Percentiles rank a stretch among this genome's conserved stretches.
Evolutionary conservation across 495 filamentous ascomycete species (phyloP).

Genomic region (Penicillium soppii): DNA sequence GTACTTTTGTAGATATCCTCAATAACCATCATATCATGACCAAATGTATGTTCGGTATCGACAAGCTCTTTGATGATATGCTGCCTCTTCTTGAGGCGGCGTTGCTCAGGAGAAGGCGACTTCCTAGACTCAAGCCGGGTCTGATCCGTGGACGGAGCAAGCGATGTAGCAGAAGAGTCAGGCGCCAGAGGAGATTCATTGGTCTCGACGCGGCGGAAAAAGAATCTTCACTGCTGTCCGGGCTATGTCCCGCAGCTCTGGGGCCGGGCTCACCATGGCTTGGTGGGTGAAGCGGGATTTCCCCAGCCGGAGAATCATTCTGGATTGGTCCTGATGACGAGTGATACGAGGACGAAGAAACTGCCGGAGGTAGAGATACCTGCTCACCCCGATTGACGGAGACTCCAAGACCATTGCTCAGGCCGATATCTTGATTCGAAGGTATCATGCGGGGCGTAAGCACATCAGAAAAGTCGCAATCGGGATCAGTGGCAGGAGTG

Average conservation of each 20-base stretch:
- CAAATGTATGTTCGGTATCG: slow-evolving; percentile 84
- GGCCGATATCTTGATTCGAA: slow-evolving; percentile 7
- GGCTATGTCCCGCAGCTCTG: slow-evolving; percentile 60
- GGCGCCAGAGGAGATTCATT: slow-evolving; percentile 37
- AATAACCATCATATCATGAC: slow-evolving; percentile 91
- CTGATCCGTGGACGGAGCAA: slow-evolving; percentile 34
- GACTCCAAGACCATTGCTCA: slow-evolving; percentile 31
- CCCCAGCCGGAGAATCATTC: background rate
- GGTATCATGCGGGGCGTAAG: slow-evolving; percentile 26
- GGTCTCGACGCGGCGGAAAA: slow-evolving; percentile 33
- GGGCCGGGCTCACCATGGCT: slow-evolving; percentile 14
- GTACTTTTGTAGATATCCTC: slow-evolving; percentile 98
- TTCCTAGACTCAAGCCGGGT: slow-evolving; percentile 25
- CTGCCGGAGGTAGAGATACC: slow-evolving; percentile 31
- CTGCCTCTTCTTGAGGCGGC: slow-evolving; percentile 62
- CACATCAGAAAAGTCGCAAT: slow-evolving; percentile 5
- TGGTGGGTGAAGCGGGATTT: background rate
- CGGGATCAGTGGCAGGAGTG: slow-evolving; percentile 19
- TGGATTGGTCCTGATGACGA: slow-evolving; percentile 1
- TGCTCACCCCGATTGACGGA: slow-evolving; percentile 35
- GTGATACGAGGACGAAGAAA: background rate
- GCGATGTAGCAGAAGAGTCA: slow-evolving; percentile 42
- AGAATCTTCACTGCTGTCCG: slow-evolving; percentile 46
- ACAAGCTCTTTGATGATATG: slow-evolving; percentile 86
- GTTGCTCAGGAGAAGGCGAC: slow-evolving; percentile 56